phyloP scores from a whole-genome alignment of 2,329 filamentous ascomycete genomes.

The Cercospora sp. region DNA sequence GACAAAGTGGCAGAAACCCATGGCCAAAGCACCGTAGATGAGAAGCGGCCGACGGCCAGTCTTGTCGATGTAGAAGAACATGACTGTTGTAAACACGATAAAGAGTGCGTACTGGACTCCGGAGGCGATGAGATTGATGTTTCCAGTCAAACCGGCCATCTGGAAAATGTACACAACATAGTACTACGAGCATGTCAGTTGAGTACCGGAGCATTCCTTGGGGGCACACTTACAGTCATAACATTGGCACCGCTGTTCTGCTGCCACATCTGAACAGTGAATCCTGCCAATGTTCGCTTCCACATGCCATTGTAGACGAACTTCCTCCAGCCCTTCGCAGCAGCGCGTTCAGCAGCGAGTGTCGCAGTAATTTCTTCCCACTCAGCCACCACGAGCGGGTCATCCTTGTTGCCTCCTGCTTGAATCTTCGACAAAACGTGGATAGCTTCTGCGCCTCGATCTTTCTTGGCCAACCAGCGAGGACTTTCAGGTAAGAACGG shows the following conservation, averaged over 20 bases:
- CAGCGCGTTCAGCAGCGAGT: slow-evolving; percentile 44
- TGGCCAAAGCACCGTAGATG: slow-evolving; percentile 73
- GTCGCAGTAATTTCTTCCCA: slow-evolving; percentile 50
- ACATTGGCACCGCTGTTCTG: slow-evolving; percentile 44
- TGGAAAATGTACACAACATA: slow-evolving; percentile 63
- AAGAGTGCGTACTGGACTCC: slow-evolving; percentile 47
- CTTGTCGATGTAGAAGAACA: slow-evolving; percentile 47
- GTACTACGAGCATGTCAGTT: slow-evolving; percentile 48
- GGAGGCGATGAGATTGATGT: slow-evolving; percentile 48
- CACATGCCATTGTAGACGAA: slow-evolving; percentile 59
- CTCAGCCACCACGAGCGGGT: slow-evolving; percentile 51
- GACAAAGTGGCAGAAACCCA: slow-evolving; percentile 84
- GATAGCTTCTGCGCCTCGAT: slow-evolving; percentile 49
- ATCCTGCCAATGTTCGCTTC: slow-evolving; percentile 57
- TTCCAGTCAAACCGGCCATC: slow-evolving; percentile 58
- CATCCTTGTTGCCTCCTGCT: slow-evolving; percentile 46
- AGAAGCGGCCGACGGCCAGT: slow-evolving; percentile 44
- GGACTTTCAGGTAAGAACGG: slow-evolving; percentile 51
- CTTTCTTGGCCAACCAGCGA: slow-evolving; percentile 51
- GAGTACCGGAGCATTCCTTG: not conserved
- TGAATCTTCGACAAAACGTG: slow-evolving; percentile 49
- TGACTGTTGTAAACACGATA: slow-evolving; percentile 44
- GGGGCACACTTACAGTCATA: slow-evolving; percentile 13
- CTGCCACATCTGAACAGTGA: slow-evolving; percentile 60
- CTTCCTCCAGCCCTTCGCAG: slow-evolving; percentile 44